Base-by-base conservation (phyloP, 2,329 filamentous ascomycete genomes). In the Cercospora berteroae region DNA sequence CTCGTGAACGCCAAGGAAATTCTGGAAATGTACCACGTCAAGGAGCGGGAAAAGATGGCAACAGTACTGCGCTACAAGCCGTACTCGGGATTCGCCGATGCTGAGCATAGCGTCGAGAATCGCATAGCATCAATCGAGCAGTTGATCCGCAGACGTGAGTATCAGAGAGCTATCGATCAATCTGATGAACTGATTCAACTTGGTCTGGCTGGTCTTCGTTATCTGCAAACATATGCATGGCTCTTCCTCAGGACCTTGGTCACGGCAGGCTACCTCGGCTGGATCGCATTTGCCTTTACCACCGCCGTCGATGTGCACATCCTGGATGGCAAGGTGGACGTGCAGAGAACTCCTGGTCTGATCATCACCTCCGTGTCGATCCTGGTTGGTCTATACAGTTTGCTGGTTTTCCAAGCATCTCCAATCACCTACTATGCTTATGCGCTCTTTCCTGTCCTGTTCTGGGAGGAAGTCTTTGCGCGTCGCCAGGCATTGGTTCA, bases 141-240 rank as follows among this genome's bases (percentile, higher is more conserved):
- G 9, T 80, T 93, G 7, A 94, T 98, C 63, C 82, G 87, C 13
- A 80, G 81, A 9, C 88, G 86, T 7, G 83, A 86, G 56, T 89
- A 89, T 70, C 88, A 94, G 65, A 87, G 92, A 72, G 92, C 94
- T 1, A 97, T 98, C 73, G 83, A 88, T 66, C 87, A 91, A 74
- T 93, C 92, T 1, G 88, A 90, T 50, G 86, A 88, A 29, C 83
- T 99, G 13, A 91, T 98, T 68, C 86, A 90, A 67, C 81, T 92
- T 60, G 90, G 88, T 1, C 84, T 99, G 1, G 87, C 93, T 69
- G 95, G 95, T 7, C 82, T 99, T 68, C 88, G 95, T 60, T 99
- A 99, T 78, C 85, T 99, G 27, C 95, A 99, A 79, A 99, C 94
- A 0, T 99, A 99, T 75, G 95, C 99, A 81, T 99, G 95, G 95